Evolutionary conservation across 306 rosid genomes (phyloP).

Genomic region (Cicer pinnatifidum): DNA sequence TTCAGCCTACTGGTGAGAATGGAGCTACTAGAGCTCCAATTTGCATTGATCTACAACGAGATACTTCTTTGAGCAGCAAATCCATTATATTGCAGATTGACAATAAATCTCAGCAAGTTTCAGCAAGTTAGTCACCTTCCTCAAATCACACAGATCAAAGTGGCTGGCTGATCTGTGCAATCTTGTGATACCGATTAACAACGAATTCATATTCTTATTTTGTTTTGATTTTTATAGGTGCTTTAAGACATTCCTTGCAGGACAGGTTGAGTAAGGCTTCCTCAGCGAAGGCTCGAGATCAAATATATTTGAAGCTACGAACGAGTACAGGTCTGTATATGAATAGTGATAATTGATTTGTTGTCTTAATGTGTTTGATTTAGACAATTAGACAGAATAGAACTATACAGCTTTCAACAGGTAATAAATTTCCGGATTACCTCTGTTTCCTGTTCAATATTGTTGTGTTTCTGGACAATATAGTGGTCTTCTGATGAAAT

Average conservation of each 20-base stretch:
- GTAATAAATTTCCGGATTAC: neutral
- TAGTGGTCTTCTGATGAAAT: neutral
- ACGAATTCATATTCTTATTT: neutral
- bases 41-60: constrained; percentile 87
- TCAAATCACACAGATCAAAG: neutral
- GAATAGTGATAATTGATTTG: constrained; percentile 33
- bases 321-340: constrained; percentile 83
- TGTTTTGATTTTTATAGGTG: constrained; percentile 61
- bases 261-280: constrained; percentile 85
- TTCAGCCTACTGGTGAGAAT: constrained; percentile 97
- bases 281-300: constrained; percentile 79
- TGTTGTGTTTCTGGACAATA: constrained; percentile 13
- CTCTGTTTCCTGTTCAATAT: neutral
- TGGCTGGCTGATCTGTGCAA: constrained; percentile 45
- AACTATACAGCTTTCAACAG: constrained; percentile 11
- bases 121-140: constrained; percentile 75
- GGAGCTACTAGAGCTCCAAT: constrained; percentile 99
- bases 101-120: constrained; percentile 90
- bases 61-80: constrained; percentile 87
- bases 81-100: constrained; percentile 92
- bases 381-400: constrained; percentile 3
- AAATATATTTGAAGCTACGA: constrained; percentile 84
- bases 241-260: constrained; percentile 90
- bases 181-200: neutral
- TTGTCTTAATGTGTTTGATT: constrained; percentile 24